These are phyloP conservation scores for Globisporangium iwayamae DNA, from an alignment of 352 stramenopile genomes.

Conservation along the genomic window DNA sequence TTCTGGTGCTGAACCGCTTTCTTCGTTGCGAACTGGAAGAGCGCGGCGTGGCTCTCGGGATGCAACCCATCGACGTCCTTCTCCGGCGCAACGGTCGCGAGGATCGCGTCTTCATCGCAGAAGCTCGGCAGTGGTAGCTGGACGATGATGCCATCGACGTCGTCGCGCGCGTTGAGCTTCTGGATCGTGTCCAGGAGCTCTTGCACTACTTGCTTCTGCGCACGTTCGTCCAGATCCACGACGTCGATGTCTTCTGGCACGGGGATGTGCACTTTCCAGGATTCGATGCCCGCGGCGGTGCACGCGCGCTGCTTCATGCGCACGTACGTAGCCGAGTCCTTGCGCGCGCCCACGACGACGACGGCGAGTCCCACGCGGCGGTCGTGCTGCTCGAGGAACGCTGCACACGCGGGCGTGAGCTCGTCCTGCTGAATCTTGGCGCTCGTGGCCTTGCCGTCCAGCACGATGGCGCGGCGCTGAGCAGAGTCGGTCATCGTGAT, in stretches of 20 bases:
- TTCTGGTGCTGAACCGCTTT: constrained; percentile 21
- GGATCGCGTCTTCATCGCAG: constrained; percentile 92
- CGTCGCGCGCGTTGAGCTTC: constrained; percentile 55
- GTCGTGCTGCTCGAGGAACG: constrained; percentile 41
- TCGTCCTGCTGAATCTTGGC: constrained; percentile 73
- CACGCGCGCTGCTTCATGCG: constrained; percentile 99
- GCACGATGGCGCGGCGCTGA: constrained; percentile 5
- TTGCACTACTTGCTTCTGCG: constrained; percentile 17
- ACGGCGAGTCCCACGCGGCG: constrained; percentile 95
- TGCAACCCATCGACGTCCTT: constrained; percentile 99
- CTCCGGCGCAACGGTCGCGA: constrained; percentile 84
- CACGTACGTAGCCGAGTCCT: constrained; percentile 97
- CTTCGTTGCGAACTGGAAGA: constrained; percentile 76
- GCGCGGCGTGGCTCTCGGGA: constrained; percentile 93
- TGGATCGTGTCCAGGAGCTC: constrained; percentile 55
- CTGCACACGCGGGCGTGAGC: constrained; percentile 64
- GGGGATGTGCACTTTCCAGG: constrained; percentile 73
- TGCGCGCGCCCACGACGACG: constrained; percentile 94
- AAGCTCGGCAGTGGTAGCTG: constrained; percentile 91
- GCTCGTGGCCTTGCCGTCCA: constrained; percentile 90
- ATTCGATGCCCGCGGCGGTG: constrained; percentile 90
- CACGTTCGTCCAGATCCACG: constrained; percentile 3
- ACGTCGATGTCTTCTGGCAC: constrained; percentile 19
- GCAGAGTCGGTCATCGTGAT: not conserved
- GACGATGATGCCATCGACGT: constrained; percentile 86